A percentile compares a stretch with the other conserved stretches of the same genome.
These are phyloP conservation scores for Botrytis porri DNA, from an alignment of 2,329 filamentous ascomycete genomes.

Conservation along the genomic window DNA sequence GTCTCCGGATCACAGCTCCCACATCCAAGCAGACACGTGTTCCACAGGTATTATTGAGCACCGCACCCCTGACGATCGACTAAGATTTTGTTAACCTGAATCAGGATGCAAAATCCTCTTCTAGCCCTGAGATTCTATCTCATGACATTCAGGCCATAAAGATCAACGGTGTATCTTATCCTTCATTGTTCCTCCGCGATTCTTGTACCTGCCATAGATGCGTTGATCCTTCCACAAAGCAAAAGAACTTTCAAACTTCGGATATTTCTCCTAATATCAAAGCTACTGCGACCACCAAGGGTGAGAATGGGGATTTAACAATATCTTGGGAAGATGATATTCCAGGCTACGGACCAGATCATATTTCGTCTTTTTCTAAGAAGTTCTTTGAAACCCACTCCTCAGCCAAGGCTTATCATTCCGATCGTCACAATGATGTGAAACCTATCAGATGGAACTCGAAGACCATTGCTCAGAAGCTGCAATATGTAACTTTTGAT, in stretches of 20 bases:
- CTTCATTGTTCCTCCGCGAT: slow-evolving; percentile 49
- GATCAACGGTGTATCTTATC: slow-evolving; percentile 2
- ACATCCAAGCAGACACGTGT: not conserved
- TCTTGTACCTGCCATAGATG: slow-evolving; percentile 56
- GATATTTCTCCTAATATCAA: slow-evolving; percentile 56
- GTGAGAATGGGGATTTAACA: slow-evolving; percentile 43
- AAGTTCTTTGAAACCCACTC: slow-evolving; percentile 21
- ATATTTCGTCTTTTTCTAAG: slow-evolving; percentile 31
- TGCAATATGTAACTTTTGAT: slow-evolving; percentile 62
- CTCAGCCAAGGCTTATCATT: not conserved
- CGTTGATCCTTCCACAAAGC: slow-evolving; percentile 56
- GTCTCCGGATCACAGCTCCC: not conserved
- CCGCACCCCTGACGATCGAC: not conserved
- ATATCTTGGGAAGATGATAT: slow-evolving; percentile 58
- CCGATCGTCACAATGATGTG: slow-evolving; percentile 1
- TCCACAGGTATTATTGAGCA: not conserved
- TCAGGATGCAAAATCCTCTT: not conserved
- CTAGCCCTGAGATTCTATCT: not conserved
- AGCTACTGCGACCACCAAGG: slow-evolving; percentile 39
- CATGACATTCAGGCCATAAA: not conserved
- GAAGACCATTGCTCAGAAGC: slow-evolving; percentile 45
- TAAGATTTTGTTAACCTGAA: not conserved
- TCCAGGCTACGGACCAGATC: slow-evolving; percentile 34
- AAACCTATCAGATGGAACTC: slow-evolving; percentile 43
- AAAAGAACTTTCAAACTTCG: slow-evolving; percentile 62